A percentile compares a stretch with the other conserved stretches of the same genome.
Conservation (phyloP, 148 eudicot species). For the Spergularia marina region DNA sequence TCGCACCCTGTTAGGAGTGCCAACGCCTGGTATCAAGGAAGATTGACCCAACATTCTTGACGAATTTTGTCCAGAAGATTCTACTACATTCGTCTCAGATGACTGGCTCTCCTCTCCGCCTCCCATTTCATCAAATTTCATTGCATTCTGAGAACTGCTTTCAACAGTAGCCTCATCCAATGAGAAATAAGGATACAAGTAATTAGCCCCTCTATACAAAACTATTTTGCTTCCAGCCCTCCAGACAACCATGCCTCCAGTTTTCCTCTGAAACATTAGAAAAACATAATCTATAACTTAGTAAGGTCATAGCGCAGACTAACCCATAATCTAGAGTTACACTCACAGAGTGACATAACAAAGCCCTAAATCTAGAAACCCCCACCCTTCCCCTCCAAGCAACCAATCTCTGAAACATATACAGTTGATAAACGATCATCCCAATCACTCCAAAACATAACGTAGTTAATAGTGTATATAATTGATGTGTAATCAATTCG, state of each 20-base stretch:
- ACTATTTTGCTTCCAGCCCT: slow-evolving; percentile 88
- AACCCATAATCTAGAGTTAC: background rate
- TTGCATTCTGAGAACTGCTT: slow-evolving; percentile 31
- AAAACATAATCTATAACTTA: background rate
- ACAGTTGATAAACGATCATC: too few relatives aligned
- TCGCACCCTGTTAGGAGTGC: slow-evolving; percentile 66
- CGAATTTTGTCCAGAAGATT: slow-evolving; percentile 29
- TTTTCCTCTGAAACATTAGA: slow-evolving; percentile 61
- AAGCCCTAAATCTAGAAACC: background rate
- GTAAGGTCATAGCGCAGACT: slow-evolving; percentile 7
- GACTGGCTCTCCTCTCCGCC: slow-evolving; percentile 25
- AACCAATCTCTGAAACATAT: background rate
- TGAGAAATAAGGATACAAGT: slow-evolving; percentile 83
- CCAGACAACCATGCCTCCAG: slow-evolving; percentile 96
- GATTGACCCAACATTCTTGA: slow-evolving; percentile 34
- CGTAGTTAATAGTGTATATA: too few relatives aligned
- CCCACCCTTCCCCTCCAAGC: background rate
- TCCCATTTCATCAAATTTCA: slow-evolving; percentile 23
- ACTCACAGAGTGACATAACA: background rate
- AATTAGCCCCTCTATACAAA: slow-evolving; percentile 79
- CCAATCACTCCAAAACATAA: too few relatives aligned
- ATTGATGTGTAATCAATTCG: too few relatives aligned
- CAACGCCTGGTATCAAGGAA: slow-evolving; percentile 79
- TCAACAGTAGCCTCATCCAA: slow-evolving; percentile 33
- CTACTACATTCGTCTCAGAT: slow-evolving; percentile 26